A percentile compares a stretch with the other conserved stretches of the same genome.
Conservation (phyloP, 2,329 filamentous ascomycete genomes). For the Blastomyces percursus region DNA sequence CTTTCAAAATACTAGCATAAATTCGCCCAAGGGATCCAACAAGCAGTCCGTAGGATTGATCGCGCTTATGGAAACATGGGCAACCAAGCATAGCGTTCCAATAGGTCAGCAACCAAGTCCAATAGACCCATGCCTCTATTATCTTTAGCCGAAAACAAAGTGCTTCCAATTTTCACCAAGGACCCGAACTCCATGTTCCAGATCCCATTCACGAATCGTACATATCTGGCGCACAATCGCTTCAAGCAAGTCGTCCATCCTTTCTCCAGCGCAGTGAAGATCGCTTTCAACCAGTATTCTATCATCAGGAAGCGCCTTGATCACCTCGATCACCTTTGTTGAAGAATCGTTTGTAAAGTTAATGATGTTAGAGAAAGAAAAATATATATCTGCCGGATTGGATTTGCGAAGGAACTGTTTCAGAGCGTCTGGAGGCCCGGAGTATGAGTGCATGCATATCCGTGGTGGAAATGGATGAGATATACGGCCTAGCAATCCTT, state of each 20-base stretch:
- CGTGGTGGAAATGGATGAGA: slow-evolving; percentile 66
- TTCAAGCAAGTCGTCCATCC: slow-evolving; percentile 69
- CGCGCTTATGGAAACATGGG: neutral
- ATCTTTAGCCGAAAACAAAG: slow-evolving; percentile 56
- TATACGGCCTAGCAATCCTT: slow-evolving; percentile 11
- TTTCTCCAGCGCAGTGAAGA: slow-evolving; percentile 65
- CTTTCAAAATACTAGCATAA: neutral
- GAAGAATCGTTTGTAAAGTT: slow-evolving; percentile 54
- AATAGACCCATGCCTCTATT: neutral
- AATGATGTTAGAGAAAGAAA: slow-evolving; percentile 76
- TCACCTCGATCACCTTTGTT: slow-evolving; percentile 52
- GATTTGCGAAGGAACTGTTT: slow-evolving; percentile 64
- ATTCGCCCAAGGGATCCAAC: neutral
- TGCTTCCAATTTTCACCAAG: slow-evolving; percentile 64
- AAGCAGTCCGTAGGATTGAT: neutral
- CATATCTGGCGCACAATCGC: slow-evolving; percentile 68
- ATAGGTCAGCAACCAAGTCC: neutral
- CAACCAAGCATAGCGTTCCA: neutral
- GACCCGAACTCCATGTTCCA: slow-evolving; percentile 57
- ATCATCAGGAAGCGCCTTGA: slow-evolving; percentile 64
- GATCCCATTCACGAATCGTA: slow-evolving; percentile 61
- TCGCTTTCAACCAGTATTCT: slow-evolving; percentile 82
- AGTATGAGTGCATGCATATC: slow-evolving; percentile 91
- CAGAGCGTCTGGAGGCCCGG: slow-evolving; percentile 61
- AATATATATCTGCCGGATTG: slow-evolving; percentile 68